phyloP scores from a whole-genome alignment of 2,329 filamentous ascomycete genomes.

The Pseudogymnoascus verrucosus region DNA sequence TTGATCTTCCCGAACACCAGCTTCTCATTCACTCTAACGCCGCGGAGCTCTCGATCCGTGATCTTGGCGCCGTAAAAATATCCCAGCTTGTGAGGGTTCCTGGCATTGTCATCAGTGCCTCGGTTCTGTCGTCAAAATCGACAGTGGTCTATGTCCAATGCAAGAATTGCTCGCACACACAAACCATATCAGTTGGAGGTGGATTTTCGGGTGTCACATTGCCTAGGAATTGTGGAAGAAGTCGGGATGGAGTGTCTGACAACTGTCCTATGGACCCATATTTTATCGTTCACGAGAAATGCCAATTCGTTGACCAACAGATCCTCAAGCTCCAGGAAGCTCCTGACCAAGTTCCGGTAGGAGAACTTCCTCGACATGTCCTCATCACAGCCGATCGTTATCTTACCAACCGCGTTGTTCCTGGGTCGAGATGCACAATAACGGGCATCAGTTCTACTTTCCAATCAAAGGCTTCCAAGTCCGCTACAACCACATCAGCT shows the following conservation, averaged over 20 bases:
- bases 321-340: conserved; percentile 97
- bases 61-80: conserved; percentile 86
- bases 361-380: conserved; percentile 89
- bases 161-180: conserved; percentile 69
- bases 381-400: conserved; percentile 95
- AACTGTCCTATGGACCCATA: conserved; percentile 92
- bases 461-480: conserved; percentile 81
- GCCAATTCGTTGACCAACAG: conserved; percentile 92
- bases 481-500: conserved; percentile 63
- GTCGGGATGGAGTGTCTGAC: conserved; percentile 30
- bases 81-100: conserved; percentile 93
- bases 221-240: conserved; percentile 61
- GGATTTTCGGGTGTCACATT: conserved; percentile 84
- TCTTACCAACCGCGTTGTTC: conserved; percentile 89
- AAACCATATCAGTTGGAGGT: conserved; percentile 65
- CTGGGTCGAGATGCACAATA: conserved; percentile 86
- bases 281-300: conserved; percentile 90
- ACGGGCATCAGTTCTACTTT: conserved; percentile 99
- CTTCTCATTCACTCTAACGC: conserved; percentile 89
- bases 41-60: conserved; percentile 84
- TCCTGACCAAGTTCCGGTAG: conserved; percentile 93
- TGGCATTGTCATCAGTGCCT: conserved; percentile 94
- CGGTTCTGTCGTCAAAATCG: conserved; percentile 92
- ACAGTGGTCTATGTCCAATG: conserved; percentile 82
- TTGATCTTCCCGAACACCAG: conserved; percentile 78